phyloP scores from a whole-genome alignment of 1,139 yeast species.

The Candida sojae region DNA sequence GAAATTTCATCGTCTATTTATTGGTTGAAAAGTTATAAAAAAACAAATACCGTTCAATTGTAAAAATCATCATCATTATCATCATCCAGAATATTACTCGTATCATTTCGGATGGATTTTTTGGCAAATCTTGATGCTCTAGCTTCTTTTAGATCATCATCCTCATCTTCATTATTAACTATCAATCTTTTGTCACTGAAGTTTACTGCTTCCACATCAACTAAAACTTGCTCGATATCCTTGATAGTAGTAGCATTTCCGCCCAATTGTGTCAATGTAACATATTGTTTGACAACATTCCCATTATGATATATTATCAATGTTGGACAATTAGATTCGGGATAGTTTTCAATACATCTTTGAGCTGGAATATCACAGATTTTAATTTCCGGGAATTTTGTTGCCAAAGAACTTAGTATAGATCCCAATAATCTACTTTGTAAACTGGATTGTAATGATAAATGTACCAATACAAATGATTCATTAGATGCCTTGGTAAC shows the following conservation, averaged over 20 bases:
- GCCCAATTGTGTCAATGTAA: slow-evolving; percentile 79
- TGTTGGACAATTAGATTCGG: slow-evolving; percentile 89
- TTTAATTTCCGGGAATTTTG: slow-evolving; percentile 75
- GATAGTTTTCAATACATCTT: slow-evolving; percentile 90
- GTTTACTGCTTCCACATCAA: slow-evolving; percentile 63
- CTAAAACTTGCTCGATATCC: slow-evolving; percentile 74
- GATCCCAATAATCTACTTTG: slow-evolving; percentile 74
- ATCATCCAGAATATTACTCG: slow-evolving; percentile 25
- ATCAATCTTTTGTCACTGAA: slow-evolving; percentile 66
- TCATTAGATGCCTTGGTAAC: slow-evolving; percentile 76
- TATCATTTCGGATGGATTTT: slow-evolving; percentile 47
- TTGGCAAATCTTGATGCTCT: slow-evolving; percentile 55
- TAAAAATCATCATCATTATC: slow-evolving; percentile 44
- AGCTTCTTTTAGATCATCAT: slow-evolving; percentile 45
- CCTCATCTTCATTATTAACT: slow-evolving; percentile 64
- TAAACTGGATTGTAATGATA: slow-evolving; percentile 66
- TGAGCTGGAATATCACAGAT: slow-evolving; percentile 87
- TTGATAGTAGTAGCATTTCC: slow-evolving; percentile 71
- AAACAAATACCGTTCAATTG: slow-evolving; percentile 24
- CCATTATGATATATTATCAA: slow-evolving; percentile 75
- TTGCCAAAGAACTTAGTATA: slow-evolving; percentile 52
- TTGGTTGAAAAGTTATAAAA: background rate
- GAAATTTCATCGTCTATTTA: background rate
- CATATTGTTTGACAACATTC: slow-evolving; percentile 73
- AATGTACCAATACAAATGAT: slow-evolving; percentile 70